phyloP scores from a whole-genome alignment of 2,329 filamentous ascomycete species.

The Zymoseptoria ardabiliae region DNA sequence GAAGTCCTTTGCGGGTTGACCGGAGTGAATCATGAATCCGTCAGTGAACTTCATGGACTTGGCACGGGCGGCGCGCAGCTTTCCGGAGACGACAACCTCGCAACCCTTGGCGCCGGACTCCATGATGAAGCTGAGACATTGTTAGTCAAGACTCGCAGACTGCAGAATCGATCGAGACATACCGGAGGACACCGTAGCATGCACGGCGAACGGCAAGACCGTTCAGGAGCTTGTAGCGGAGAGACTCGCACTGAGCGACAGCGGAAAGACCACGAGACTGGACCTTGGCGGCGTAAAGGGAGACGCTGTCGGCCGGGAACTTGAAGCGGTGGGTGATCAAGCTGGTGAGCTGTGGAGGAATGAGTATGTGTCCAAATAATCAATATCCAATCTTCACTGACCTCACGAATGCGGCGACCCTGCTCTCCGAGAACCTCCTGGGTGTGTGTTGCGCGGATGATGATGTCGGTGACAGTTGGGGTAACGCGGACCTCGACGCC shows the following conservation, averaged over 20 bases:
- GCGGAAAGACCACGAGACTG: constrained; percentile 99
- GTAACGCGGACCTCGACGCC: constrained; percentile 99
- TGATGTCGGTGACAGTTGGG: constrained; percentile 99
- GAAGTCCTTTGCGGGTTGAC: constrained; percentile 99
- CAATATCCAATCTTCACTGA: constrained; percentile 7
- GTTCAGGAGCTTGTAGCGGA: constrained; percentile 99
- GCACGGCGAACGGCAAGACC: constrained; percentile 96
- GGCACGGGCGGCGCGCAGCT: constrained; percentile 96
- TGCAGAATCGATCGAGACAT: background rate
- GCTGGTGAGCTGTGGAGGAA: constrained; percentile 65
- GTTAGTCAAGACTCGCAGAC: constrained; percentile 3
- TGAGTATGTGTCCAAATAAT: constrained; percentile 6
- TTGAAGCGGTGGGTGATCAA: constrained; percentile 99
- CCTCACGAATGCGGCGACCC: constrained; percentile 96
- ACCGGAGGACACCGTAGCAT: constrained; percentile 92
- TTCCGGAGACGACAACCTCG: constrained; percentile 98
- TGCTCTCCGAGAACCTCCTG: constrained; percentile 99
- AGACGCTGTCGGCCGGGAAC: constrained; percentile 99
- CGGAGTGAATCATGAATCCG: constrained; percentile 99
- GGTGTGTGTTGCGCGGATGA: constrained; percentile 99
- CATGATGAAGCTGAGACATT: constrained; percentile 80
- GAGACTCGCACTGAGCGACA: constrained; percentile 99
- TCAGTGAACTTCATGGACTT: constrained; percentile 99
- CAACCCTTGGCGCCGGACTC: constrained; percentile 99
- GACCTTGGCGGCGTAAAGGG: constrained; percentile 99